Evolutionary conservation across 2,329 filamentous ascomycete species (phyloP).

Genomic region (Diaporthe australafricana): DNA sequence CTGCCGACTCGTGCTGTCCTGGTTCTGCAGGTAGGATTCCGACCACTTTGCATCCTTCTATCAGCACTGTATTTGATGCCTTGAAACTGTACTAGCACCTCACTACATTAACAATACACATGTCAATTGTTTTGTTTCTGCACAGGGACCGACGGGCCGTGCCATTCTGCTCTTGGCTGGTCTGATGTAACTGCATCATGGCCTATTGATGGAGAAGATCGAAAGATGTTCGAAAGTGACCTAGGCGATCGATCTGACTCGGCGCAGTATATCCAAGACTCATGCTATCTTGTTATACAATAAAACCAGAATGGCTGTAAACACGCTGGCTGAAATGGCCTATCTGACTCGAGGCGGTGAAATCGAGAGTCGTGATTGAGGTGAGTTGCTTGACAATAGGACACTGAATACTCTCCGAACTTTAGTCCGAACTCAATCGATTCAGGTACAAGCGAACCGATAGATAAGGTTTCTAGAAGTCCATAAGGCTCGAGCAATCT

Average conservation of each 20-base stretch:
- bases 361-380: neutral
- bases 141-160: neutral
- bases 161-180: neutral
- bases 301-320: neutral
- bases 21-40: neutral
- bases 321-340: neutral
- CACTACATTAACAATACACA: too few species aligned
- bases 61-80: neutral
- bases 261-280: neutral
- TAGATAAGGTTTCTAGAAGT: neutral
- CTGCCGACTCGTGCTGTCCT: neutral
- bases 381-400: neutral
- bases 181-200: too few species aligned
- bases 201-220: neutral
- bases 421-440: neutral
- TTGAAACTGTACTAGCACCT: too few species aligned
- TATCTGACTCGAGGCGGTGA: neutral
- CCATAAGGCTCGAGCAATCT: neutral
- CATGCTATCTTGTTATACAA: neutral
- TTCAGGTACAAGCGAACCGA: neutral
- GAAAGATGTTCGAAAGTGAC: neutral
- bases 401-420: neutral
- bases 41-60: rapidly evolving
- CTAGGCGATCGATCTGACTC: neutral
- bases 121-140: neutral